Percentiles rank a stretch among this genome's conserved stretches.
Conservation (phyloP, 495 filamentous ascomycete genomes). For the Lasiosphaeriaceae sp. region DNA sequence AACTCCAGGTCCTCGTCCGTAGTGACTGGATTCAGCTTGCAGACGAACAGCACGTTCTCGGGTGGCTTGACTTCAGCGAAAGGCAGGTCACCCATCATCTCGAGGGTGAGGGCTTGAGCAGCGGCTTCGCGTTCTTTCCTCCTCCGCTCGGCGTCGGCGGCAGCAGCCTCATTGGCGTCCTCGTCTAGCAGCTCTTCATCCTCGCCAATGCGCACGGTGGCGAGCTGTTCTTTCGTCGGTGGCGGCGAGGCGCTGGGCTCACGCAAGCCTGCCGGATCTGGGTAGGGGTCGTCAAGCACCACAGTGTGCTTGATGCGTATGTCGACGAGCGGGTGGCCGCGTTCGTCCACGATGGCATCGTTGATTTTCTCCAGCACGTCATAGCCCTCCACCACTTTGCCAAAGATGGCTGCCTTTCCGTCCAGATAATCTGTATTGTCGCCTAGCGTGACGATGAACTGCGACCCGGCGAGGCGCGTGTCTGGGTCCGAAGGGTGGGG, state of each 20-base stretch:
- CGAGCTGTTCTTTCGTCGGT: conserved; percentile 77
- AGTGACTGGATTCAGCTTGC: conserved; percentile 96
- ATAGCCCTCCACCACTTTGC: conserved; percentile 90
- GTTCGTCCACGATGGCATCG: conserved; percentile 76
- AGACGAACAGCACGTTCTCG: conserved; percentile 96
- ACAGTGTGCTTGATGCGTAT: conserved; percentile 90
- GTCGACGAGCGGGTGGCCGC: conserved; percentile 78
- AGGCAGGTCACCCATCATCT: conserved; percentile 96
- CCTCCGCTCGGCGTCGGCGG: conserved; percentile 71
- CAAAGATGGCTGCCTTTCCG: conserved; percentile 89
- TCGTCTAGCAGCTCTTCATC: conserved; percentile 69
- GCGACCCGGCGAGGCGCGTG: conserved; percentile 73
- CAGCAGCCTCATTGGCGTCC: conserved; percentile 66
- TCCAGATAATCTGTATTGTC: conserved; percentile 85
- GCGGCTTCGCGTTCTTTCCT: conserved; percentile 88
- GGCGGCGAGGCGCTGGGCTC: conserved; percentile 78
- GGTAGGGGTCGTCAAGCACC: conserved; percentile 83
- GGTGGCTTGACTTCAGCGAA: conserved; percentile 98
- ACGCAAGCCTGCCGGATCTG: conserved; percentile 69
- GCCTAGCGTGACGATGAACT: conserved; percentile 86
- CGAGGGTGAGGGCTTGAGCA: conserved; percentile 89
- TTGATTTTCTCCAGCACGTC: conserved; percentile 93
- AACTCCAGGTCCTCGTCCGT: conserved; percentile 89
- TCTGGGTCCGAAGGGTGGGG: conserved; percentile 74
- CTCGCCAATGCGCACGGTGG: conserved; percentile 88